Evolutionary conservation across 2,329 filamentous ascomycete genomes (phyloP).

Genomic region (Alternaria triticimaculans): DNA sequence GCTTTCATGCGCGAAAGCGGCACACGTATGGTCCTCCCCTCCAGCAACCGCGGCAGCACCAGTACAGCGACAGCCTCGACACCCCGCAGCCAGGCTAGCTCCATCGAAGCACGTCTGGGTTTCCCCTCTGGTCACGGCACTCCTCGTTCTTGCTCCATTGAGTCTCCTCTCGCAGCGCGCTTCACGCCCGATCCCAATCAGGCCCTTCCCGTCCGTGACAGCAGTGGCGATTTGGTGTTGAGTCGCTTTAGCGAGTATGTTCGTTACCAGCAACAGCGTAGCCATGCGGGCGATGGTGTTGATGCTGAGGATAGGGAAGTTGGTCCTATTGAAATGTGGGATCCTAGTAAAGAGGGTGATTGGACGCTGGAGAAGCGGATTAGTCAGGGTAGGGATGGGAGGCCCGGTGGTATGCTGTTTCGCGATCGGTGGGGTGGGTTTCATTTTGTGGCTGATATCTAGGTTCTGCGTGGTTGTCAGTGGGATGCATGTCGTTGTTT

Average conservation of each 20-base stretch:
- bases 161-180: conserved; percentile 17
- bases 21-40: conserved; percentile 20
- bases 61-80: conserved; percentile 15
- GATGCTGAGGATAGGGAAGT: conserved; percentile 12
- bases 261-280: conserved; percentile 1
- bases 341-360: conserved; percentile 14
- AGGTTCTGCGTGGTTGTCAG: background rate
- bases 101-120: conserved; percentile 19
- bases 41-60: conserved; percentile 8
- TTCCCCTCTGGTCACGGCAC: conserved; percentile 16
- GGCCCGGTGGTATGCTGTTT: conserved; percentile 26
- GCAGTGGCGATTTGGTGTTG: conserved; percentile 10
- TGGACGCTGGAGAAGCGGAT: conserved; percentile 27
- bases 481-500: background rate
- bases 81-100: conserved; percentile 7
- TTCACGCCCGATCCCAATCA: conserved; percentile 8
- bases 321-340: conserved; percentile 24
- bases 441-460: conserved; percentile 26
- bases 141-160: conserved; percentile 6
- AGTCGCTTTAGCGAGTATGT: conserved; percentile 25
- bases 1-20: conserved; percentile 21
- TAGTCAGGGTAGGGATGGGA: conserved; percentile 11
- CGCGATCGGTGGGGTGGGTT: conserved; percentile 18
- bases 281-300: conserved; percentile 14
- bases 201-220: conserved; percentile 20